Evolutionary conservation across 805 yeast genomes (phyloP).

Genomic region (Kluyveromyces dobzhanskii): DNA sequence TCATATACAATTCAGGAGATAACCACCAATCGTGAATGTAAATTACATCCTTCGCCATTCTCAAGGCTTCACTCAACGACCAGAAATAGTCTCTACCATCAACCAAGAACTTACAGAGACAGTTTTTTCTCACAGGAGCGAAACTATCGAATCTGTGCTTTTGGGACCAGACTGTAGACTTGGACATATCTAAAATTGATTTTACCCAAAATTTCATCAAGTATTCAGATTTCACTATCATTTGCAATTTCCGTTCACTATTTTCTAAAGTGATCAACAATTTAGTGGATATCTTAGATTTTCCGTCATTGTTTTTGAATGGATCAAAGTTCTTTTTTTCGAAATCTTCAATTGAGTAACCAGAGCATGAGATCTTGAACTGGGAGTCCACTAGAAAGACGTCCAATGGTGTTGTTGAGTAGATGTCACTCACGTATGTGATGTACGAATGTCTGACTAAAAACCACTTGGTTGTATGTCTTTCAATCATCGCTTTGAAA

Average conservation of each 20-base stretch:
- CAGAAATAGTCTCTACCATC: constrained; percentile 95
- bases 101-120: constrained; percentile 93
- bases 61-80: constrained; percentile 89
- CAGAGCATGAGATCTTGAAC: constrained; percentile 51
- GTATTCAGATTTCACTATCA: constrained; percentile 58
- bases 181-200: constrained; percentile 62
- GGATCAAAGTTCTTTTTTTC: constrained; percentile 14
- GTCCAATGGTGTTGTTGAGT: constrained; percentile 82
- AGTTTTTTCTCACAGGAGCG: constrained; percentile 83
- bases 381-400: constrained; percentile 79
- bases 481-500: constrained; percentile 74
- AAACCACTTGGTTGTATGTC: constrained; percentile 92
- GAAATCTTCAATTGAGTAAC: constrained; percentile 12
- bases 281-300: constrained; percentile 43
- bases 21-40: constrained; percentile 99
- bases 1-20: constrained; percentile 83
- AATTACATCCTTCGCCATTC: constrained; percentile 87
- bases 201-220: constrained; percentile 68
- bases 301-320: constrained; percentile 13
- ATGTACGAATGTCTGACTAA: constrained; percentile 77
- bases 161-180: constrained; percentile 62
- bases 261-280: constrained; percentile 55
- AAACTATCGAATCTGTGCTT: constrained; percentile 75
- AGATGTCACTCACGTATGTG: constrained; percentile 76
- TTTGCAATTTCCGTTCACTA: constrained; percentile 66